Percentiles rank a stretch among this genome's conserved stretches.
phyloP scores from a whole-genome alignment of 768 basidiomycete genomes.

The Mycena metata region DNA sequence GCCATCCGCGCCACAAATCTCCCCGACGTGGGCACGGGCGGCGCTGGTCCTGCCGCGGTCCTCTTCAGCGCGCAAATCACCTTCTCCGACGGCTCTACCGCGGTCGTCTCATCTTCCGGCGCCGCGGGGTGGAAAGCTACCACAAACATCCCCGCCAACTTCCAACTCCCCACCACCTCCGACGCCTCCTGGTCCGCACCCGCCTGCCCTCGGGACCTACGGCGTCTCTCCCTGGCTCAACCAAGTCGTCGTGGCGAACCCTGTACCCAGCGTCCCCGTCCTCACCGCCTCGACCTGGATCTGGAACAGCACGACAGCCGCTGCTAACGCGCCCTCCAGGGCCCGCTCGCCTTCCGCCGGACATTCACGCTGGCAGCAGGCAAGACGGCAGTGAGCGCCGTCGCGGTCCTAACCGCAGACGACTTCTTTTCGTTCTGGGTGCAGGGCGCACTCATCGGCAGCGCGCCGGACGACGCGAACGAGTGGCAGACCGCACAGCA shows the following conservation, averaged over 20 bases:
- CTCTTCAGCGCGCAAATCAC: conserved; percentile 44
- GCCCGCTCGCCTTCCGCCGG: conserved; percentile 47
- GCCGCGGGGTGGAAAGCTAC: conserved; percentile 41
- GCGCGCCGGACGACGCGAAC: conserved; percentile 39
- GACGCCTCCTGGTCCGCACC: conserved; percentile 44
- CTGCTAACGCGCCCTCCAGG: conserved; percentile 41
- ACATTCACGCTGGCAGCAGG: conserved; percentile 40
- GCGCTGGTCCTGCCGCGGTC: conserved; percentile 45
- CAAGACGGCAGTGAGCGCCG: conserved; percentile 40
- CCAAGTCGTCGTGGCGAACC: conserved; percentile 38
- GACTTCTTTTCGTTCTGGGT: conserved; percentile 46
- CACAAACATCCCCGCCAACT: conserved; percentile 42
- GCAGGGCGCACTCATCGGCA: conserved; percentile 42
- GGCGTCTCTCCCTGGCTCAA: conserved; percentile 46
- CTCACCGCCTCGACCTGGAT: conserved; percentile 46
- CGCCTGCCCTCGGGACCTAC: conserved; percentile 39
- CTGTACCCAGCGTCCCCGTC: conserved; percentile 29
- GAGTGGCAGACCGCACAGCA: conserved; percentile 42
- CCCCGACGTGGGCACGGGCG: conserved; percentile 31
- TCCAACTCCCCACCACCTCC: conserved; percentile 40
- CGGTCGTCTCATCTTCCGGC: conserved; percentile 41
- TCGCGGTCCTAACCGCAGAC: conserved; percentile 46
- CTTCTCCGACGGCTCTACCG: conserved; percentile 45
- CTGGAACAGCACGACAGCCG: conserved; percentile 40
- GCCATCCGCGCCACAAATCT: conserved; percentile 47